These are phyloP conservation scores for Handroanthus guayacan DNA, from an alignment of 257 asterid species.

Conservation along the genomic window DNA sequence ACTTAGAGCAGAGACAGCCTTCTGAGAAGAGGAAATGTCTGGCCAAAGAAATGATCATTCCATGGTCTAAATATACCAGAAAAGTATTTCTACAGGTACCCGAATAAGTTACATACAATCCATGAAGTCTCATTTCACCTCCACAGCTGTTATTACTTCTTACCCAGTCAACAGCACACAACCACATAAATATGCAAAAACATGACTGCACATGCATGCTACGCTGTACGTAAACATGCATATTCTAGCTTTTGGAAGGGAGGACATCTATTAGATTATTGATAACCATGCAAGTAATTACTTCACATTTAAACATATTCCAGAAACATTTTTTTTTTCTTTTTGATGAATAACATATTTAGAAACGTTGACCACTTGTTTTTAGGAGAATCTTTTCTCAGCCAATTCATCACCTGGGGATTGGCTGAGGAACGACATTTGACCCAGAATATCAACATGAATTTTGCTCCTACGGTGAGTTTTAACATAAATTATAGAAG, in stretches of 20 bases:
- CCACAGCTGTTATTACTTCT: not conserved
- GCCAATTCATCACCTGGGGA: not conserved
- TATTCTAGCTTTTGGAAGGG: not conserved
- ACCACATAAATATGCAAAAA: not conserved
- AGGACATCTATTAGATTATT: not conserved
- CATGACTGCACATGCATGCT: not conserved
- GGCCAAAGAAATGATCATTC: not conserved
- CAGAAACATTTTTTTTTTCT: too few relatives aligned
- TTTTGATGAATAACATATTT: too few relatives aligned
- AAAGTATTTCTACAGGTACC: not conserved
- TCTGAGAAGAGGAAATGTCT: not conserved
- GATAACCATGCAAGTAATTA: not conserved
- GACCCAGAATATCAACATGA: not conserved
- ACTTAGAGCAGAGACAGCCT: not conserved
- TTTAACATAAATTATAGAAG: not conserved
- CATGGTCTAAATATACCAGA: not conserved
- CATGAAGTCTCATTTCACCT: not conserved
- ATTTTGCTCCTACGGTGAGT: not conserved
- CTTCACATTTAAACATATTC: not conserved
- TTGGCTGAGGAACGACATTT: not conserved
- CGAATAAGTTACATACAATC: not conserved
- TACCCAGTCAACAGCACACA: not conserved
- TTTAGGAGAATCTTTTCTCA: not conserved
- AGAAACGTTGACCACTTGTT: not conserved
- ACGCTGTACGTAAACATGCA: not conserved